These are phyloP conservation scores for Catunica adiposa DNA, from an alignment of 2,329 filamentous ascomycete genomes.

Conservation along the genomic window DNA sequence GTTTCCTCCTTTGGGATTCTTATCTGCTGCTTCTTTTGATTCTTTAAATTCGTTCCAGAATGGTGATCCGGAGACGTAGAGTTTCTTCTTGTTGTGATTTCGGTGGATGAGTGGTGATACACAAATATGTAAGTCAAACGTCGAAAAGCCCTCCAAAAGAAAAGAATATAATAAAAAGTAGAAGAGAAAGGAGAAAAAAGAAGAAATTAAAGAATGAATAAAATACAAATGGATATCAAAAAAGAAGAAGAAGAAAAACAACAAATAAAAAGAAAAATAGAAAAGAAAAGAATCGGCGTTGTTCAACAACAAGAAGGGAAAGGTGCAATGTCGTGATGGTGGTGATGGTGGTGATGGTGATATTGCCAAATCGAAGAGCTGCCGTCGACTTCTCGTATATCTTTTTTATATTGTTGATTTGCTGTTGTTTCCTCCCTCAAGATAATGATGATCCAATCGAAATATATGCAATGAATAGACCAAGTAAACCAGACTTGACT, in stretches of 20 bases:
- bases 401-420: neutral
- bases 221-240: conserved; percentile 4
- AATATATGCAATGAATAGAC: conserved; percentile 14
- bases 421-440: neutral
- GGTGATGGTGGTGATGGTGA: too few relatives aligned
- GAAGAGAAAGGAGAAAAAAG: neutral
- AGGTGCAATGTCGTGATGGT: too few relatives aligned
- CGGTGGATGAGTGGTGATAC: neutral
- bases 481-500: conserved; percentile 14
- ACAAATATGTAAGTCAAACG: conserved; percentile 2
- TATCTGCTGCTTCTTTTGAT: neutral
- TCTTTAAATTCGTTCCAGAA: too few relatives aligned
- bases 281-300: neutral
- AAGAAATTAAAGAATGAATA: neutral
- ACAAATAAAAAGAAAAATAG: conserved; percentile 11
- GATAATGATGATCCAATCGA: neutral
- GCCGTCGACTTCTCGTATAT: neutral
- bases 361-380: too few relatives aligned
- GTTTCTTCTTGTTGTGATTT: too few relatives aligned
- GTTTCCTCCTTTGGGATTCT: neutral
- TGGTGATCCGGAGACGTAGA: too few relatives aligned
- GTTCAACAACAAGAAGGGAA: neutral
- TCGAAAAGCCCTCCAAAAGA: too few relatives aligned
- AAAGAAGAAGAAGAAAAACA: conserved; percentile 14
- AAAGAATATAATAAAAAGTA: conserved; percentile 4